Conservation (phyloP, 805 yeast genomes). For the Jamesozyma jinghongensis region DNA sequence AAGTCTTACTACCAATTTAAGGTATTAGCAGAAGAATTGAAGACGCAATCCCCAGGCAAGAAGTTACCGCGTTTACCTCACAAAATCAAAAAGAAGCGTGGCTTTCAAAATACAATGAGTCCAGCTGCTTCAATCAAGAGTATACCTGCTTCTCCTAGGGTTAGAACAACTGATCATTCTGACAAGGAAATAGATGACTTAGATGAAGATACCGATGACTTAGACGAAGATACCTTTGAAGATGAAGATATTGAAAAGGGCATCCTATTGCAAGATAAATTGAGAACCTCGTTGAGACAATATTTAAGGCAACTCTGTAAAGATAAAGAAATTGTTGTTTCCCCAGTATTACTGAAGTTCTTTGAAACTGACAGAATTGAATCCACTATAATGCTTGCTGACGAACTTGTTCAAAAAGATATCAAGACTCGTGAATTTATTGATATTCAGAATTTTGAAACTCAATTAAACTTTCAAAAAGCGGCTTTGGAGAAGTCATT, state of each 20-base stretch:
- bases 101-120: conserved; percentile 1
- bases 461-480: conserved; percentile 64
- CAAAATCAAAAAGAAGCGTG: conserved; percentile 34
- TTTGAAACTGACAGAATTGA: conserved; percentile 31
- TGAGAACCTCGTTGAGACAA: conserved; percentile 69
- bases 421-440: conserved; percentile 47
- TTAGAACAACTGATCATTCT: conserved; percentile 1
- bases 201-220: conserved; percentile 1
- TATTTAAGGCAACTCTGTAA: conserved; percentile 49
- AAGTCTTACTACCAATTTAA: conserved; percentile 64
- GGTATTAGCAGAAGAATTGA: conserved; percentile 43
- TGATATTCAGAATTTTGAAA: conserved; percentile 52
- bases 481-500: conserved; percentile 52
- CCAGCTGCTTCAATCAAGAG: neutral
- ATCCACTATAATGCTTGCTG: conserved; percentile 17
- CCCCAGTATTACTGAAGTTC: conserved; percentile 46
- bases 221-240: conserved; percentile 11
- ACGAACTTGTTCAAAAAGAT: conserved; percentile 34
- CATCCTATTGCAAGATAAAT: conserved; percentile 57
- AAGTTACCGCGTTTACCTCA: conserved; percentile 51
- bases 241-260: conserved; percentile 13
- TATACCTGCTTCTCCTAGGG: neutral
- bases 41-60: conserved; percentile 58
- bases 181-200: conserved; percentile 2
- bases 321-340: conserved; percentile 47